A percentile compares a stretch with the other conserved stretches of the same genome.
phyloP scores from a whole-genome alignment of 1,284 basidiomycete species.

The Ustilago loliicola region DNA sequence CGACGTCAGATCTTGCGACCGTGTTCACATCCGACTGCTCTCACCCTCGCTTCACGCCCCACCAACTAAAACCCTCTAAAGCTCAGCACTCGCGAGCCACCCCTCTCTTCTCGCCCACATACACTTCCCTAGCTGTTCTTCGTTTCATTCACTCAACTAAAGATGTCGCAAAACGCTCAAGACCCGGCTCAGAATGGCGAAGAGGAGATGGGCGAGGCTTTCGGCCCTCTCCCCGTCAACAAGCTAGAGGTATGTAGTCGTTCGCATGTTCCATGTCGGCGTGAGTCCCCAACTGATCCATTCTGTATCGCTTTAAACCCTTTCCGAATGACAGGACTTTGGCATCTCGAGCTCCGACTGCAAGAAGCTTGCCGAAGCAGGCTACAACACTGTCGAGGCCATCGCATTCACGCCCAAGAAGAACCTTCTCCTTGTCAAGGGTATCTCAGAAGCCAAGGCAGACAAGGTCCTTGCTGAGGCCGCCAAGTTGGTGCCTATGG shows the following conservation, averaged over 20 bases:
- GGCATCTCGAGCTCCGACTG: slow-evolving; percentile 92
- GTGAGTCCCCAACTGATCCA: not conserved
- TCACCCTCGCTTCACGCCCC: not conserved
- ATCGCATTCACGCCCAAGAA: slow-evolving; percentile 99
- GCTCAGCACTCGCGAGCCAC: not conserved
- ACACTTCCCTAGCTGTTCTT: not conserved
- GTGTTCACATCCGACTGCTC: not conserved
- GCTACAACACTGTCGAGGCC: slow-evolving; percentile 92
- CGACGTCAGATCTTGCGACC: not conserved
- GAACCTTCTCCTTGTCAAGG: slow-evolving; percentile 88
- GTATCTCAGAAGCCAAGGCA: slow-evolving; percentile 96
- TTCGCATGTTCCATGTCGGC: not conserved
- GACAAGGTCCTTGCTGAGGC: slow-evolving; percentile 97
- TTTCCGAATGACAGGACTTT: slow-evolving; percentile 75
- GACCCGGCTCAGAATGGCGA: slow-evolving; percentile 39
- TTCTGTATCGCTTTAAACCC: not conserved
- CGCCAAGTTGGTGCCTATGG: slow-evolving; percentile 94
- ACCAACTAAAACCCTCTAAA: not conserved
- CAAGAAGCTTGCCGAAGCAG: slow-evolving; percentile 94
- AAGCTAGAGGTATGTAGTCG: slow-evolving; percentile 60
- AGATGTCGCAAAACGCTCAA: slow-evolving; percentile 43
- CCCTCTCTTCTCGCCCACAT: not conserved
- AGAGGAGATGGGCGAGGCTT: slow-evolving; percentile 55
- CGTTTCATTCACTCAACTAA: not conserved
- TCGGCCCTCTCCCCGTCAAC: slow-evolving; percentile 59